phyloP scores from a whole-genome alignment of 2,329 filamentous ascomycete species.

The Calonectria pauciramosa region DNA sequence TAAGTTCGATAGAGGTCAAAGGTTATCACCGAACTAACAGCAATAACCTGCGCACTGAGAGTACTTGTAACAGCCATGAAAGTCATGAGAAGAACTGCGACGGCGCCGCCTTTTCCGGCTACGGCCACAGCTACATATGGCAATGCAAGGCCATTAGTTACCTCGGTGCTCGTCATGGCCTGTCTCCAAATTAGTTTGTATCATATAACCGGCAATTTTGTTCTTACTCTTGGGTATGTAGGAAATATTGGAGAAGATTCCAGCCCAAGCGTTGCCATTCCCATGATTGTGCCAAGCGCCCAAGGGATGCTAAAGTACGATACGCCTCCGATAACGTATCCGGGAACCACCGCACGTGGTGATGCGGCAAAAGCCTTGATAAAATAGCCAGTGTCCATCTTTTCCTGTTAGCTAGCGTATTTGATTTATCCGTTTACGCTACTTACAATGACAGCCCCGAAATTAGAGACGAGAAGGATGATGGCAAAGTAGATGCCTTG shows the following conservation, averaged over 20 bases:
- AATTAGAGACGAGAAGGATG: constrained; percentile 87
- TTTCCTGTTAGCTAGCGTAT: neutral
- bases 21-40: constrained; percentile 87
- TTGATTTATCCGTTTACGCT: neutral
- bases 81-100: constrained; percentile 82
- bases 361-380: constrained; percentile 92
- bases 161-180: constrained; percentile 62
- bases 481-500: constrained; percentile 91
- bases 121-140: constrained; percentile 87
- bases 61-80: constrained; percentile 94
- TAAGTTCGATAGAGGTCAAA: constrained; percentile 93
- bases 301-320: constrained; percentile 94
- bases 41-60: constrained; percentile 86
- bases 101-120: constrained; percentile 84
- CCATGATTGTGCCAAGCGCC: constrained; percentile 89
- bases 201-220: constrained; percentile 53
- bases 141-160: constrained; percentile 84
- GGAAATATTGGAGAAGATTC: constrained; percentile 24
- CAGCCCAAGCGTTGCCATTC: constrained; percentile 76
- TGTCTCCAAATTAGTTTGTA: constrained; percentile 63
- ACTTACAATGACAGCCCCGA: constrained; percentile 77
- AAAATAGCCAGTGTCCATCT: constrained; percentile 87
- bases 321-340: constrained; percentile 87
- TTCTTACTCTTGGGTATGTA: constrained; percentile 24
- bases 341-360: constrained; percentile 86